Base-by-base conservation (phyloP, 2,329 filamentous ascomycete species). In the Scorias spongiosa region DNA sequence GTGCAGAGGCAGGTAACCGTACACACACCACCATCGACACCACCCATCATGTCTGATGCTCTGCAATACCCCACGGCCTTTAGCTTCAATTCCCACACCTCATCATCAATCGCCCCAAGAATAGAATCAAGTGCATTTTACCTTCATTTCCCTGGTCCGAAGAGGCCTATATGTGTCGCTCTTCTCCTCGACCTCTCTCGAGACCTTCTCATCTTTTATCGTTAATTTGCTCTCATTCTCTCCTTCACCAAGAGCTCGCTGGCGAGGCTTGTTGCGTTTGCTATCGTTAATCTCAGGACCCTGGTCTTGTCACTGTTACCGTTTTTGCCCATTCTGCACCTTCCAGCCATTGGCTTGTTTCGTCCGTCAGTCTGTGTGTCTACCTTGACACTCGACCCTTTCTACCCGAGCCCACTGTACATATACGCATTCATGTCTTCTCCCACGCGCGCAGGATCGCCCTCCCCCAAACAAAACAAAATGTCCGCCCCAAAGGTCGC, bases 401-500 rank as follows among this genome's bases (percentile, higher is more conserved):
- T 47, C 48, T 47, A 43, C 47, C 54, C 57, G 44, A 48, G 47
- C 46, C 46, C 50, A 59, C 57, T 62, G 62, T 63, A 63, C 60
- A 62, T 64, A 64, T 64, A 59, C 61, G 45, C 44, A 36, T 36
- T 15, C 49, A 70, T 70, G 67, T 69, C 67, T 62, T 58, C 60
- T 46, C 65, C 66, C 49, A 56, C 61, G 51, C 57, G 58, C 56
- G 56, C 63, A 54, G 59, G 59, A 51, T 53, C 60, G 54, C 57
- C 60, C 50, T 67, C 64, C 60, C 53, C 58, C 49, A 55, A 61
- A 37, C 45, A 44, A 44, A 46, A 66, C 51, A 73, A 65, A 53
- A 72, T 72, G 65, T 66, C 67, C 51, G 70, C 67, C 44, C 63
- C 66, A 51, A 65, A 62, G 48, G 62, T 61, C 46, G 57, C 70